These are phyloP conservation scores for Lepiota brunneoincarnata DNA, from an alignment of 768 basidiomycete species.

Conservation along the genomic window DNA sequence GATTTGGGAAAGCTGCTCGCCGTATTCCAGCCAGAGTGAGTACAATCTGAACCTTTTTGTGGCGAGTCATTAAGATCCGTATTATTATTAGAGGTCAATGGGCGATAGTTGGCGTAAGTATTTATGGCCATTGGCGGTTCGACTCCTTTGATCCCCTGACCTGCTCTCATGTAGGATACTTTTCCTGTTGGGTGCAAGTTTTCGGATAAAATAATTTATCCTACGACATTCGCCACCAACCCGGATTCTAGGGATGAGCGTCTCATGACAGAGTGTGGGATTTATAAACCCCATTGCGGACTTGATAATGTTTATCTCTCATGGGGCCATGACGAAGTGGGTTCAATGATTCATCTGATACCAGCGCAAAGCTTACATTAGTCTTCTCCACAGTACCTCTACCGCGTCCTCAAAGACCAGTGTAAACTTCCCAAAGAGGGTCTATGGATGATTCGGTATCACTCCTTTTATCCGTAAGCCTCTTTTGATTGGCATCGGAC, in stretches of 20 bases:
- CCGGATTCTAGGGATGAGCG: slow-evolving; percentile 64
- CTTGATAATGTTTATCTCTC: slow-evolving; percentile 85
- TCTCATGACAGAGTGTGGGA: slow-evolving; percentile 70
- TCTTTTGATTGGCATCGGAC: background rate
- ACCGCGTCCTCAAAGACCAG: slow-evolving; percentile 81
- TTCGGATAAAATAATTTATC: slow-evolving; percentile 82
- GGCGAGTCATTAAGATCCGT: background rate
- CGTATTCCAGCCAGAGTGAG: slow-evolving; percentile 68
- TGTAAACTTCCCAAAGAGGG: slow-evolving; percentile 77
- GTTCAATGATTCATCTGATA: slow-evolving; percentile 5
- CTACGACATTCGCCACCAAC: slow-evolving; percentile 70
- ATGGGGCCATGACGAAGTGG: slow-evolving; percentile 90
- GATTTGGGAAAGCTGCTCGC: slow-evolving; percentile 87
- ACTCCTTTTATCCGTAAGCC: slow-evolving; percentile 79
- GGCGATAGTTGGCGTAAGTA: slow-evolving; percentile 86
- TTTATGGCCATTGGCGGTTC: slow-evolving; percentile 3
- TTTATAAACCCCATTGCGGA: slow-evolving; percentile 77
- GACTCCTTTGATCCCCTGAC: slow-evolving; percentile 13
- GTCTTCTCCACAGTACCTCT: slow-evolving; percentile 61
- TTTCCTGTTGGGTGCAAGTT: slow-evolving; percentile 83
- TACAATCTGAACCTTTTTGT: background rate
- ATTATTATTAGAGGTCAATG: slow-evolving; percentile 65
- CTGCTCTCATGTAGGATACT: slow-evolving; percentile 34
- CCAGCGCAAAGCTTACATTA: slow-evolving; percentile 10
- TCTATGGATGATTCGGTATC: slow-evolving; percentile 90